Evolutionary conservation across 148 eudicot genomes (phyloP).

Genomic region (Camellia japonica): DNA sequence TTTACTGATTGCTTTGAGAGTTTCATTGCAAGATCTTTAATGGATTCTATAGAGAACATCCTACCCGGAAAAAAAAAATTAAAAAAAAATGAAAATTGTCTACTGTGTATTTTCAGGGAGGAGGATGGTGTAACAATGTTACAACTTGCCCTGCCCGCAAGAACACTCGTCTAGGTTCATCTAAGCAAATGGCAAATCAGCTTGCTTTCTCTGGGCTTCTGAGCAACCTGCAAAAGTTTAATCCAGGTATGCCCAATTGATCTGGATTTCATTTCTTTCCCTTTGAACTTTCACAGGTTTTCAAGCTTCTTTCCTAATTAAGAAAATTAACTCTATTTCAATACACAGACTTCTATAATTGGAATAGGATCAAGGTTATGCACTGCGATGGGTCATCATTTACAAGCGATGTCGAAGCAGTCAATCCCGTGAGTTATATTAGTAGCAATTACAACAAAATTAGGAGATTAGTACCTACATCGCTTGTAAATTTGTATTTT

Average conservation of each 20-base stretch:
- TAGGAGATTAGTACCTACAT: not conserved
- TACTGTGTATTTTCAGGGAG: constrained; percentile 51
- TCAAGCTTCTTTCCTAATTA: not conserved
- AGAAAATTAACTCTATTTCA: constrained; percentile 1
- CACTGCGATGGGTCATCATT: constrained; percentile 98
- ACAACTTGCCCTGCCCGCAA: constrained; percentile 65
- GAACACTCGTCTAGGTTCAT: constrained; percentile 63
- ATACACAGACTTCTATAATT: constrained; percentile 74
- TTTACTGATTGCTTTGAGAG: too few relatives aligned
- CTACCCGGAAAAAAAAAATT: too few relatives aligned
- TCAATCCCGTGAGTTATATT: constrained; percentile 60
- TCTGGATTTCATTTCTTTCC: not conserved
- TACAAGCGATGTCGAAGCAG: constrained; percentile 83
- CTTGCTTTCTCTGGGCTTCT: constrained; percentile 74
- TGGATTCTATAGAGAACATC: not conserved
- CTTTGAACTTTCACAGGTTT: not conserved
- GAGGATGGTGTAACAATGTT: constrained; percentile 88
- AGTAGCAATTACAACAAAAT: not conserved
- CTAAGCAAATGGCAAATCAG: constrained; percentile 51
- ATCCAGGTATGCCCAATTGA: constrained; percentile 49
- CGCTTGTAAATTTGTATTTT: not conserved
- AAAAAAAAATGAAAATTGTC: not conserved
- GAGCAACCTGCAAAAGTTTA: constrained; percentile 45
- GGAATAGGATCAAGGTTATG: constrained; percentile 88
- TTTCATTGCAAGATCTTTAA: not conserved